These are phyloP conservation scores for Blumeria hordei DNA, from an alignment of 2,329 filamentous ascomycete species.

Conservation along the genomic window DNA sequence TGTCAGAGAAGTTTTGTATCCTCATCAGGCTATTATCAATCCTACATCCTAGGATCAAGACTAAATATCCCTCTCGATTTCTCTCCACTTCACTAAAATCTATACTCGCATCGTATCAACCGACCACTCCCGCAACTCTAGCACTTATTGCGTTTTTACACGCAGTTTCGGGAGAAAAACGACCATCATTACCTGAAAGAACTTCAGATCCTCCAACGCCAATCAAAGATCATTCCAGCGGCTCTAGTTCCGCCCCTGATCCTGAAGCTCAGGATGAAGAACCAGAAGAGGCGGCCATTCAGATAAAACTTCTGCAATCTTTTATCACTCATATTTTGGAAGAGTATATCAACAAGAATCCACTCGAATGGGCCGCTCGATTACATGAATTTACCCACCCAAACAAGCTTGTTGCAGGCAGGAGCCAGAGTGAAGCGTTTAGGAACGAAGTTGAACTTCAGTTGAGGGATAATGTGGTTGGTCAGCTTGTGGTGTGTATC, in stretches of 20 bases:
- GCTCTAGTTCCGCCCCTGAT: constrained; percentile 27
- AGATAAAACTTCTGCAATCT: constrained; percentile 41
- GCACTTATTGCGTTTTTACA: constrained; percentile 48
- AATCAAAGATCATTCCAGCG: constrained; percentile 24
- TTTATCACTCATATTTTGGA: constrained; percentile 61
- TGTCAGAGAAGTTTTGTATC: constrained; percentile 33
- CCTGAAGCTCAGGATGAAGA: constrained; percentile 31
- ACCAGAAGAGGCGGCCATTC: constrained; percentile 33
- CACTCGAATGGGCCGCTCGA: constrained; percentile 35
- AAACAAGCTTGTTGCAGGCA: constrained; percentile 34
- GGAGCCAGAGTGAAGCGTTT: constrained; percentile 39
- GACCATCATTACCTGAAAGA: constrained; percentile 35
- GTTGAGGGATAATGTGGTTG: constrained; percentile 40
- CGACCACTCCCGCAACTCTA: constrained; percentile 39
- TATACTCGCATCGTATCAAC: constrained; percentile 40
- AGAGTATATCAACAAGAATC: constrained; percentile 39
- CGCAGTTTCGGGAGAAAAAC: constrained; percentile 38
- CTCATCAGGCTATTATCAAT: constrained; percentile 49
- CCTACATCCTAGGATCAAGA: constrained; percentile 49
- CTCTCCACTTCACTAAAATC: constrained; percentile 53
- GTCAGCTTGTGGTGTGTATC: constrained; percentile 39
- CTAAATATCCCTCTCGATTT: constrained; percentile 56
- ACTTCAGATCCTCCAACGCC: constrained; percentile 32
- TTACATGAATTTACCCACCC: constrained; percentile 46
- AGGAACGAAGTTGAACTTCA: constrained; percentile 36